A percentile compares a stretch with the other conserved stretches of the same genome.
Evolutionary conservation across 192 early-diverging fungal species (phyloP).

Genomic region (Coemansia sp.): DNA sequence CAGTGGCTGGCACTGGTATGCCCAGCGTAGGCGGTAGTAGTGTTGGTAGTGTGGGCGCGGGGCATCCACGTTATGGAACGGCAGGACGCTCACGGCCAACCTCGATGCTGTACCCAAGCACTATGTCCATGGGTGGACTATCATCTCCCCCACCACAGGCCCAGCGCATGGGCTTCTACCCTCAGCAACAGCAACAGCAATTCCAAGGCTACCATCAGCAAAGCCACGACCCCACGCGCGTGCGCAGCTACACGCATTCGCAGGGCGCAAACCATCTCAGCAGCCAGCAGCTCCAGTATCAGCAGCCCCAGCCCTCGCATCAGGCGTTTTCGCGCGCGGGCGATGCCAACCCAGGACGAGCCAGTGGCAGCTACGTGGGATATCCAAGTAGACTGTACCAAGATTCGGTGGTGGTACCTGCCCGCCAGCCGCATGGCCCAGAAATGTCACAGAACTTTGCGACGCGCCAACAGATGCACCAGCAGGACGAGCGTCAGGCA

Average conservation of each 20-base stretch:
- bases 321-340: slow-evolving; percentile 38
- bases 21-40: slow-evolving; percentile 1
- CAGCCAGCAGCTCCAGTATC: slow-evolving; percentile 23
- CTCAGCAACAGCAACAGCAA: slow-evolving; percentile 25
- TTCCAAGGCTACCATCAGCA: slow-evolving; percentile 19
- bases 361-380: slow-evolving; percentile 56
- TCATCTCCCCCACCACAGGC: slow-evolving; percentile 29
- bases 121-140: slow-evolving; percentile 43
- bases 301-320: slow-evolving; percentile 39
- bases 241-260: slow-evolving; percentile 51
- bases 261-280: slow-evolving; percentile 38
- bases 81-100: slow-evolving; percentile 39
- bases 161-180: slow-evolving; percentile 37
- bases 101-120: slow-evolving; percentile 52
- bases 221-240: slow-evolving; percentile 35
- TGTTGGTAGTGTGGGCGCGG: not conserved
- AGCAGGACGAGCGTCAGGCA: slow-evolving; percentile 49
- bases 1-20: slow-evolving; percentile 32
- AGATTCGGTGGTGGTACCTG: slow-evolving; percentile 63
- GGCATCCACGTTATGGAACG: slow-evolving; percentile 27
- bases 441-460: slow-evolving; percentile 72
- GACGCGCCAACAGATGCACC: slow-evolving; percentile 57
- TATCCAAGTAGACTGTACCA: slow-evolving; percentile 57
- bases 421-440: slow-evolving; percentile 73
- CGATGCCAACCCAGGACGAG: slow-evolving; percentile 35